Evolutionary conservation across 495 filamentous ascomycete genomes (phyloP).

Genomic region (Entonaema liquescens): DNA sequence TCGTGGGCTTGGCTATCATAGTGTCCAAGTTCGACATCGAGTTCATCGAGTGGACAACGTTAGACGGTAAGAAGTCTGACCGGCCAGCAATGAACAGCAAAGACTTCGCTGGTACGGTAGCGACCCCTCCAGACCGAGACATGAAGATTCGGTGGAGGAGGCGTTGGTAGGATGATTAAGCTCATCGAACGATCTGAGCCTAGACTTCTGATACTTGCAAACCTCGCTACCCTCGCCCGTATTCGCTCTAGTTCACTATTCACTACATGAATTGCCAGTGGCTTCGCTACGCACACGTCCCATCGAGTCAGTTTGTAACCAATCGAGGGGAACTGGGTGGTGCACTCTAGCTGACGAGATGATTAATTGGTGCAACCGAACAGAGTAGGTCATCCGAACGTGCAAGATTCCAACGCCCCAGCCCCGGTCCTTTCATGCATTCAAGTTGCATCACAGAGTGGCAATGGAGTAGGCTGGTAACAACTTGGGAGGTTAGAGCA

Average conservation of each 20-base stretch:
- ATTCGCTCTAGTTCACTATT: not conserved
- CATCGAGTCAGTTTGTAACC: not conserved
- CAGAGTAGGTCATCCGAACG: not conserved
- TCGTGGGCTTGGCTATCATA: slow-evolving; percentile 59
- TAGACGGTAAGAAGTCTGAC: slow-evolving; percentile 38
- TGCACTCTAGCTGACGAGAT: not conserved
- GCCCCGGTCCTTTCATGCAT: not conserved
- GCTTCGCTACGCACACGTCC: not conserved
- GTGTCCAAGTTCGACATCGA: slow-evolving; percentile 63
- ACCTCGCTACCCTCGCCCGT: not conserved
- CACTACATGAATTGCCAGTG: not conserved
- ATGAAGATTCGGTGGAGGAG: slow-evolving; percentile 44
- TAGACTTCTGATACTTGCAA: not conserved
- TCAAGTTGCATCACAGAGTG: not conserved
- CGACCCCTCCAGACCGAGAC: slow-evolving; percentile 47
- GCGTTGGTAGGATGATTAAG: not conserved
- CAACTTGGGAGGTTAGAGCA: not conserved
- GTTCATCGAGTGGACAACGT: slow-evolving; percentile 44
- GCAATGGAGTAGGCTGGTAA: not conserved
- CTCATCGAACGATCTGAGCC: not conserved
- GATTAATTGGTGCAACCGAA: not conserved
- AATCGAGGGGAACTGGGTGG: not conserved
- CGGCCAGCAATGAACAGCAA: slow-evolving; percentile 32
- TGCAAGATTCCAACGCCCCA: not conserved
- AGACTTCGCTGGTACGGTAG: slow-evolving; percentile 32